These are phyloP conservation scores for Fusarium praegraminearum DNA, from an alignment of 2,329 filamentous ascomycete species.

Conservation along the genomic window DNA sequence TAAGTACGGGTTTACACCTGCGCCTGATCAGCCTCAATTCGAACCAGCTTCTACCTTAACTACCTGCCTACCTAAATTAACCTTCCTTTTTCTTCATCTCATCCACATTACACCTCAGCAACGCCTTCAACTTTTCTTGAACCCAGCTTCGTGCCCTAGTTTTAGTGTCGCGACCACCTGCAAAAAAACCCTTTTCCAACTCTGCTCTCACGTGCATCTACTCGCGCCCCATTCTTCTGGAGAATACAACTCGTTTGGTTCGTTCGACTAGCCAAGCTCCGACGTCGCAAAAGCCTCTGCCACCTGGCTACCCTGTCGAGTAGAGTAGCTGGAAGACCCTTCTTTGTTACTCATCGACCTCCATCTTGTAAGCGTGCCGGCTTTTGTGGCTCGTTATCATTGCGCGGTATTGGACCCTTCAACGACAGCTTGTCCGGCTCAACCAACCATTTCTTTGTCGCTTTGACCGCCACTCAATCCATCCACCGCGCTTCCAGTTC, in stretches of 20 bases:
- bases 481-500: constrained; percentile 27
- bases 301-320: constrained; percentile 27
- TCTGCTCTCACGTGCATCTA: constrained; percentile 32
- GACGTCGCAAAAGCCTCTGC: constrained; percentile 45
- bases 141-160: constrained; percentile 8
- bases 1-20: constrained; percentile 35
- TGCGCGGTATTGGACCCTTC: constrained; percentile 5
- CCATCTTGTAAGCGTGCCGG: constrained; percentile 26
- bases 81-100: background rate
- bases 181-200: constrained; percentile 8
- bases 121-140: constrained; percentile 5
- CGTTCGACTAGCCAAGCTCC: constrained; percentile 39
- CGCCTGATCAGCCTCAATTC: constrained; percentile 48
- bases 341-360: constrained; percentile 15
- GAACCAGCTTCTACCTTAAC: constrained; percentile 21
- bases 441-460: constrained; percentile 6
- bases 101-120: constrained; percentile 10
- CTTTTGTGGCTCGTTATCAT: constrained; percentile 18
- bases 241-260: constrained; percentile 39
- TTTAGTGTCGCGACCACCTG: constrained; percentile 21
- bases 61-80: constrained; percentile 16
- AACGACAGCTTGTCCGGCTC: constrained; percentile 14
- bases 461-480: constrained; percentile 31
- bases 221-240: constrained; percentile 33
- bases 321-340: constrained; percentile 22